Conservation (phyloP, 352 stramenopile genomes). For the Globisporangium canariense region DNA sequence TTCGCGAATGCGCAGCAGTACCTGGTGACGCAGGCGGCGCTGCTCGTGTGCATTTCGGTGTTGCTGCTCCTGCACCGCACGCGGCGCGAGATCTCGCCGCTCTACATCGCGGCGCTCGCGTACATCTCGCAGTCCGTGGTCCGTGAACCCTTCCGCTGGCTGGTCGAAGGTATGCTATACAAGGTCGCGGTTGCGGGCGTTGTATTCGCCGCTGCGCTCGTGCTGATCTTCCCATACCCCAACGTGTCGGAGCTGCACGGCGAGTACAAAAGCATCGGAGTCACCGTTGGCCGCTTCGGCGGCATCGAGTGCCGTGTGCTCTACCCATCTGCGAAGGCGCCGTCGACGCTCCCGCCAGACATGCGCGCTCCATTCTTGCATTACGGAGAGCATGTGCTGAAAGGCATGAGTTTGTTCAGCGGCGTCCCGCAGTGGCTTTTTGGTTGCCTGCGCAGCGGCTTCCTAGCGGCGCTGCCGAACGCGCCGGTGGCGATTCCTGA, state of each 20-base stretch:
- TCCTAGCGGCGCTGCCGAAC: conserved; percentile 37
- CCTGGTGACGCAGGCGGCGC: background rate
- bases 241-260: conserved; percentile 42
- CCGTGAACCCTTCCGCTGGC: conserved; percentile 7
- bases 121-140: conserved; percentile 8
- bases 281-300: conserved; percentile 29
- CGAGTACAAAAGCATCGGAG: conserved; percentile 43
- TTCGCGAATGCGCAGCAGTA: conserved; percentile 16
- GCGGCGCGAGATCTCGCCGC: conserved; percentile 26
- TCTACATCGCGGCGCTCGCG: conserved; percentile 28
- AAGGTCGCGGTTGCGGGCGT: conserved; percentile 11
- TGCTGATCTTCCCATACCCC: conserved; percentile 51
- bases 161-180: conserved; percentile 8
- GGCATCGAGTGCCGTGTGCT: conserved; percentile 65
- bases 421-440: conserved; percentile 53
- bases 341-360: background rate
- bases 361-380: conserved; percentile 35
- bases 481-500: conserved; percentile 28
- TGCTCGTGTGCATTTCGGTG: conserved; percentile 14
- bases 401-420: conserved; percentile 46
- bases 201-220: conserved; percentile 24
- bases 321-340: conserved; percentile 38
- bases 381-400: conserved; percentile 50
- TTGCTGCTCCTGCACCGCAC: conserved; percentile 32
- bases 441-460: conserved; percentile 43